phyloP scores from a whole-genome alignment of 345 rosid species.

The Arabidopsis arenosa region DNA sequence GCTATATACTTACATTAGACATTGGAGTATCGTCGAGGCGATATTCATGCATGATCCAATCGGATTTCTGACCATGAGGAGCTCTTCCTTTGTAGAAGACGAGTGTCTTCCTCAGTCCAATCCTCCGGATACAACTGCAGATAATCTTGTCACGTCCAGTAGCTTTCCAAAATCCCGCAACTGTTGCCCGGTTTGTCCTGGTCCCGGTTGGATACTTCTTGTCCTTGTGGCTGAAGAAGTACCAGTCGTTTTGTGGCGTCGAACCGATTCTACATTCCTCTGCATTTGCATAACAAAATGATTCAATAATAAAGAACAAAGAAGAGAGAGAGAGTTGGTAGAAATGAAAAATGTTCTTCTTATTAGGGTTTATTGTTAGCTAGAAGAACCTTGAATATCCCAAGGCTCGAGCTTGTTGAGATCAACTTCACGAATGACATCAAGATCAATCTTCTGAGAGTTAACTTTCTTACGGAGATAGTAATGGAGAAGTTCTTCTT shows the following conservation, averaged over 20 bases:
- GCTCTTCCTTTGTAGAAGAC: constrained; percentile 96
- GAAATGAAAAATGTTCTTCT: not conserved
- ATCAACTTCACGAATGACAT: constrained; percentile 97
- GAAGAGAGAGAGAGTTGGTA: not conserved
- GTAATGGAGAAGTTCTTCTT: constrained; percentile 95
- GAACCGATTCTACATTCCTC: constrained; percentile 95
- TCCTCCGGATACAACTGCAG: constrained; percentile 65
- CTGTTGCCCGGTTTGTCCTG: constrained; percentile 91
- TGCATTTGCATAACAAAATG: constrained; percentile 37
- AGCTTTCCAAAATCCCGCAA: constrained; percentile 98
- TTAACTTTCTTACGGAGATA: constrained; percentile 92
- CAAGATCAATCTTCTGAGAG: constrained; percentile 85
- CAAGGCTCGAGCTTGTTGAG: constrained; percentile 99
- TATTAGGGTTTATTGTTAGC: constrained; percentile 21
- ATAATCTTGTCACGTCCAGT: constrained; percentile 98
- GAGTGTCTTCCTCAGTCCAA: constrained; percentile 90
- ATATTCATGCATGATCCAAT: constrained; percentile 99
- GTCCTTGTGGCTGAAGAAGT: constrained; percentile 98
- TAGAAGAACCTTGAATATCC: constrained; percentile 91
- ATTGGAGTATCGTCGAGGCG: constrained; percentile 72
- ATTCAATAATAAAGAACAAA: constrained; percentile 3
- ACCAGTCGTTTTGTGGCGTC: constrained; percentile 96
- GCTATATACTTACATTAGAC: constrained; percentile 49
- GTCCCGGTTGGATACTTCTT: constrained; percentile 97
- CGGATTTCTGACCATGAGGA: constrained; percentile 95